phyloP scores from a whole-genome alignment of 192 early-diverging fungal genomes.

The Coemansia reversa region DNA sequence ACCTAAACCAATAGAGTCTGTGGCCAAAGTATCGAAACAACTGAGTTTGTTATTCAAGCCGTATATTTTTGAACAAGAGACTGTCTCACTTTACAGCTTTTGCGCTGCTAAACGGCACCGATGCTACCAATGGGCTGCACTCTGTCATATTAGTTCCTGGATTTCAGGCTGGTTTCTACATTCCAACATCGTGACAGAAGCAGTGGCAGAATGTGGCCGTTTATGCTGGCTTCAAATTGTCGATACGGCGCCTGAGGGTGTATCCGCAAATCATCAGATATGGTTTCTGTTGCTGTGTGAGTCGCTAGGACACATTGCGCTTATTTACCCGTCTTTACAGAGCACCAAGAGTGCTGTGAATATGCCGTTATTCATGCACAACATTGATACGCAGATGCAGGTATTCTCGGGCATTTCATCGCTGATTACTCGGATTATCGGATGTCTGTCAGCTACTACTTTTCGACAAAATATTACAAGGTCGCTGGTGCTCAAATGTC shows the following conservation, averaged over 20 bases:
- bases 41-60: constrained; percentile 16
- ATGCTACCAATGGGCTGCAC: constrained; percentile 49
- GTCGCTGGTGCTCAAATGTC: not conserved
- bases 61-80: not conserved
- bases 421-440: constrained; percentile 19
- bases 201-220: constrained; percentile 22
- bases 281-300: constrained; percentile 41
- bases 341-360: not conserved
- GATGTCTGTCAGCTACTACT: constrained; percentile 7
- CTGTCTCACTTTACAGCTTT: constrained; percentile 9
- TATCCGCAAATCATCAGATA: not conserved
- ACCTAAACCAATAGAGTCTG: not conserved
- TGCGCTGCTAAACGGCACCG: constrained; percentile 26
- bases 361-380: constrained; percentile 17
- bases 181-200: not conserved
- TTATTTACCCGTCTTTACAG: constrained; percentile 11
- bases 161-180: not conserved
- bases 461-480: not conserved
- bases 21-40: constrained; percentile 4
- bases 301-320: constrained; percentile 19
- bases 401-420: constrained; percentile 24
- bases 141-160: constrained; percentile 34
- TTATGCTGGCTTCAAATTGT: constrained; percentile 37
- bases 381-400: constrained; percentile 13
- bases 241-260: not conserved